Conservation (phyloP, 139 green algal species). For the Picocystis salinarum region DNA sequence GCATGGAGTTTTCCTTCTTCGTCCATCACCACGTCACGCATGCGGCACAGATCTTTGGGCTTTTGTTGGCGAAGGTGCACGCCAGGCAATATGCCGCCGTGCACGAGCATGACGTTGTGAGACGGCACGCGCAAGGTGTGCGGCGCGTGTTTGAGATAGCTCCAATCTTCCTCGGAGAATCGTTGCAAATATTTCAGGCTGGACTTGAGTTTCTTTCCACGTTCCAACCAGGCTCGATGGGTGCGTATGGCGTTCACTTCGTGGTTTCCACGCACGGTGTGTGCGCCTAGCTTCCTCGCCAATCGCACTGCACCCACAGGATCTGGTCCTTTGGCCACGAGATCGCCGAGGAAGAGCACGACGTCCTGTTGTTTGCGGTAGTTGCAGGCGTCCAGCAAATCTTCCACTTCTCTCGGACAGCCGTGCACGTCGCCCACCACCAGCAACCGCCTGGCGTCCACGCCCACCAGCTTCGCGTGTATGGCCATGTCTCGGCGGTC, state of each 20-base stretch:
- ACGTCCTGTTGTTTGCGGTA: no score
- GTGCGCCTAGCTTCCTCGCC: not conserved
- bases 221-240: not conserved
- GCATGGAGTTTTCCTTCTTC: not conserved
- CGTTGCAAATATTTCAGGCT: not conserved
- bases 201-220: not conserved
- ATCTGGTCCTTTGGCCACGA: slow-evolving; percentile 1
- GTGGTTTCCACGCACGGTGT: slow-evolving; percentile 2
- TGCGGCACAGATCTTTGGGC: slow-evolving; percentile 16
- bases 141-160: not conserved
- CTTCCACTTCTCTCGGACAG: no score
- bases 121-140: not conserved
- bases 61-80: slow-evolving; percentile 21
- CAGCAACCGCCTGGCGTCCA: no score
- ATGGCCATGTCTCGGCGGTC: no score
- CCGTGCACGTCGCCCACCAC: no score
- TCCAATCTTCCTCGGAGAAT: not conserved
- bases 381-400: no score
- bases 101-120: slow-evolving; percentile 7
- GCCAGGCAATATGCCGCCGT: slow-evolving; percentile 24
- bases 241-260: not conserved
- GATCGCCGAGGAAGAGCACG: no score
- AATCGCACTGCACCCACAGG: not conserved
- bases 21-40: no score
- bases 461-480: no score